Evolutionary conservation across 495 filamentous ascomycete species (phyloP), one percentile per base, ranked within the genome.

Genomic region (Gamarada debralockiae): DNA sequence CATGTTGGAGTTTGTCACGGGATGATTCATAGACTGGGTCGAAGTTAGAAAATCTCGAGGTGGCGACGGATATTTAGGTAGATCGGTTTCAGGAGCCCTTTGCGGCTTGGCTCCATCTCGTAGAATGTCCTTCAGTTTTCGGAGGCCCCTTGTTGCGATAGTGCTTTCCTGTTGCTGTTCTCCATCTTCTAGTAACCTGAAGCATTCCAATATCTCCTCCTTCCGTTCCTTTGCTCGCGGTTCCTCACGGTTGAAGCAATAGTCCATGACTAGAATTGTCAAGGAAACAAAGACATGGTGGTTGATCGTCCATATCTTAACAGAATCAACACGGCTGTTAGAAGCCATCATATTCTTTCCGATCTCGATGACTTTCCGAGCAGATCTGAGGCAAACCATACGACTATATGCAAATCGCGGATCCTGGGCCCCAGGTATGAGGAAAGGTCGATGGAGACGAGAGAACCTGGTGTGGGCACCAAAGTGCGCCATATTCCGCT

Each of bases 161-260:
- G 44, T 52, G 24, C 23, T 52, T 3, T 46, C 40, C 9, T 15
- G 13, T 9, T 25, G 17, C 21, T 45, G 3, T 10, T 31, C 17
- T 9, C 29, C 14, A 14, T 8, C 25, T 21, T 55, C 45, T 1
- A 57, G 23, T 9, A 52, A 4, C 22, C 27, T 23, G n/a, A 57
- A 57, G 21, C 55, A 57, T 12, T 57, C 55, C 8, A 57, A 15
- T 17, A 57, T 52, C 23, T 57, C 55, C 18, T 47, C 55, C 24
- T 48, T 47, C 8, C 55, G 18, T 23, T 57, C 55, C 24, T 41
- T 48, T 0, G 48, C 55, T 18, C 49, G 15, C 2, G 55, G 55
- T 22, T 57, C 55, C 17, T 52, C 43, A 14, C 43, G 17, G 27
- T 57, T 57, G 42, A 57, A 52, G 20, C 41, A 57, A 24, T 57